A percentile compares a stretch with the other conserved stretches of the same genome.
Evolutionary conservation across 23 red algal genomes (phyloP).

Genomic region (Gracilaria domingensis): DNA sequence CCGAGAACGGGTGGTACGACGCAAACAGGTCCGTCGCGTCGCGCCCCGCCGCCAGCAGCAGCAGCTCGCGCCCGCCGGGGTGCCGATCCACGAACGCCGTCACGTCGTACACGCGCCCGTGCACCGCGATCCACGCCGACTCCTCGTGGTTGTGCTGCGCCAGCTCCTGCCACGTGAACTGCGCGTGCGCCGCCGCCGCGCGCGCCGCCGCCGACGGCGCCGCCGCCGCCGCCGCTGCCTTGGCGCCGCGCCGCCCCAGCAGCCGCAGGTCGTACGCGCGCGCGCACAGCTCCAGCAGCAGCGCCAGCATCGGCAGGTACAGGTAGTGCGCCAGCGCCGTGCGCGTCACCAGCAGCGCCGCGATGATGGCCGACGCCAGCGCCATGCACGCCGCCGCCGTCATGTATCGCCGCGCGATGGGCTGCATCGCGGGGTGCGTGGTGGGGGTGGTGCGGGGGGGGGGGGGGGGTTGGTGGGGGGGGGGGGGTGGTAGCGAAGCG

Average conservation of each 20-base stretch:
- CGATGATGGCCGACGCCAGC: conserved; percentile 6
- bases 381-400: conserved; percentile 5
- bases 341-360: conserved; percentile 37
- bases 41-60: conserved; percentile 73
- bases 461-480: no score
- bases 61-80: conserved; percentile 84
- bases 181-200: not conserved
- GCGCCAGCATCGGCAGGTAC: conserved; percentile 32
- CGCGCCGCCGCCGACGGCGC: not conserved
- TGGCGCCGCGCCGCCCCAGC: not conserved
- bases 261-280: conserved; percentile 43
- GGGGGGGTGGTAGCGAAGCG: no score
- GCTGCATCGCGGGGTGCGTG: conserved; percentile 18
- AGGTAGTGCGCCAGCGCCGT: not conserved
- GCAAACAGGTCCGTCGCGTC: conserved; percentile 85
- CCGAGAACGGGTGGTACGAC: conserved; percentile 84
- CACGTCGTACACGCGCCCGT: conserved; percentile 88
- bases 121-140: conserved; percentile 87
- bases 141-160: conserved; percentile 77
- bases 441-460: no score
- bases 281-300: conserved; percentile 34
- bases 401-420: conserved; percentile 13
- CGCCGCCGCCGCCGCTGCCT: conserved; percentile 2
- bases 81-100: conserved; percentile 87
- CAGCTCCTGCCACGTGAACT: conserved; percentile 84